Evolutionary conservation across 129 eudicot genomes (phyloP).

Genomic region (Flaveria brownii): DNA sequence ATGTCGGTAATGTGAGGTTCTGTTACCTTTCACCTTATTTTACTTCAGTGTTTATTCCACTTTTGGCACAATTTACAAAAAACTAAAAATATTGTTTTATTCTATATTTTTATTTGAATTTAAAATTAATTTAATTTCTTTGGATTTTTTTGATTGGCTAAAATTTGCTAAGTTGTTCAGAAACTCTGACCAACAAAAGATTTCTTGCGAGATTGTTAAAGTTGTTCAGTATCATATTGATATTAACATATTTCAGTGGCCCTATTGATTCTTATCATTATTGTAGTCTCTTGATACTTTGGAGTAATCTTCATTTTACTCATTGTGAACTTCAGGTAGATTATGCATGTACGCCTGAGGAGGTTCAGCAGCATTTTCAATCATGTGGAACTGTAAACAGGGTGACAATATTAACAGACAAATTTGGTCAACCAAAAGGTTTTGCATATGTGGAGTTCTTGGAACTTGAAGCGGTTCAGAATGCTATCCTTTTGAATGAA

Average conservation of each 20-base stretch:
- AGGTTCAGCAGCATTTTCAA: conserved; percentile 87
- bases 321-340: conserved; percentile 62
- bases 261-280: neutral
- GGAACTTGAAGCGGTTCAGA: conserved; percentile 75
- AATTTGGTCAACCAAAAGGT: conserved; percentile 92
- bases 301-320: conserved; percentile 1
- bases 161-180: neutral
- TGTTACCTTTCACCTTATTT: conserved; percentile 30
- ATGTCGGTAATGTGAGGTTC: conserved; percentile 89
- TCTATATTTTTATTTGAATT: neutral
- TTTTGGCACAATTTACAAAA: neutral
- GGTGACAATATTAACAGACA: conserved; percentile 86
- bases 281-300: neutral
- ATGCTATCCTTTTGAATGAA: conserved; percentile 70
- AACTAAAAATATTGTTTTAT: neutral
- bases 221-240: neutral
- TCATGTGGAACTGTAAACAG: conserved; percentile 83
- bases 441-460: conserved; percentile 85
- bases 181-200: neutral
- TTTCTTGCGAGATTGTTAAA: neutral
- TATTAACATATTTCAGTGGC: neutral
- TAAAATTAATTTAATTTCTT: neutral
- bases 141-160: neutral
- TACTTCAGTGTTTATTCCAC: conserved; percentile 5
- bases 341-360: conserved; percentile 95